A percentile compares a stretch with the other conserved stretches of the same genome.
phyloP scores from a whole-genome alignment of 768 basidiomycete genomes.

The Phlebiopsis gigantea region DNA sequence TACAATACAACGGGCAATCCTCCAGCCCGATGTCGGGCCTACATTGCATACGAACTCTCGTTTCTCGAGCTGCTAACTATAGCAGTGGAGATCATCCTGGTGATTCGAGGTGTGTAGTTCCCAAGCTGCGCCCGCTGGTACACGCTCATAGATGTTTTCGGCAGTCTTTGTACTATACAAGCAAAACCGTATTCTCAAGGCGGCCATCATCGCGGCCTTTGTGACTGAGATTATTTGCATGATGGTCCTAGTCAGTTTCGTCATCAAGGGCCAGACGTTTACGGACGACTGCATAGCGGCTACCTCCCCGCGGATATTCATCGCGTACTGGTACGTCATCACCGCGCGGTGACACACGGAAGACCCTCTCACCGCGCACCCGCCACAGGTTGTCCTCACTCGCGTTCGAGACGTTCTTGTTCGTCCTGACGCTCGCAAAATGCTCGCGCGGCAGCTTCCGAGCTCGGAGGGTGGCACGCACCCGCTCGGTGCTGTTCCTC shows the following conservation, averaged over 20 bases:
- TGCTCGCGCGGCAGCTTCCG: not conserved
- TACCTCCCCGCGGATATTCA: not conserved
- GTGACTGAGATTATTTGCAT: constrained; percentile 5
- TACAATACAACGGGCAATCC: not conserved
- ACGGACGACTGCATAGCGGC: not conserved
- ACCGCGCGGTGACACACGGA: not conserved
- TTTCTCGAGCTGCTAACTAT: constrained; percentile 9
- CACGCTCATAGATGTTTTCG: not conserved
- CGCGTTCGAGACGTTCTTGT: constrained; percentile 9
- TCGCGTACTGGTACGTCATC: constrained; percentile 6
- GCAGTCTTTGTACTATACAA: constrained; percentile 11
- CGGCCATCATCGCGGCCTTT: not conserved
- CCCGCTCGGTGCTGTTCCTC: not conserved
- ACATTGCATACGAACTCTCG: constrained; percentile 1
- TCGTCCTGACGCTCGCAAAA: constrained; percentile 1
- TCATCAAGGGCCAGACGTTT: constrained; percentile 3
- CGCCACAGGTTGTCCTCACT: constrained; percentile 5
- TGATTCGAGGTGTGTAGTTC: constrained; percentile 1
- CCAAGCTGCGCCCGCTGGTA: not conserved
- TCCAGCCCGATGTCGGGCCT: not conserved
- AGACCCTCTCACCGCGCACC: not conserved
- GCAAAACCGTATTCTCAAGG: constrained; percentile 3
- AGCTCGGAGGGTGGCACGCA: not conserved
- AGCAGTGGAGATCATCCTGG: constrained; percentile 6
- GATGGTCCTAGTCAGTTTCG: constrained; percentile 3